Percentiles rank a stretch among this genome's conserved stretches.
Evolutionary conservation across 352 stramenopile species (phyloP).

Genomic region (Globisporangium nodosum): DNA sequence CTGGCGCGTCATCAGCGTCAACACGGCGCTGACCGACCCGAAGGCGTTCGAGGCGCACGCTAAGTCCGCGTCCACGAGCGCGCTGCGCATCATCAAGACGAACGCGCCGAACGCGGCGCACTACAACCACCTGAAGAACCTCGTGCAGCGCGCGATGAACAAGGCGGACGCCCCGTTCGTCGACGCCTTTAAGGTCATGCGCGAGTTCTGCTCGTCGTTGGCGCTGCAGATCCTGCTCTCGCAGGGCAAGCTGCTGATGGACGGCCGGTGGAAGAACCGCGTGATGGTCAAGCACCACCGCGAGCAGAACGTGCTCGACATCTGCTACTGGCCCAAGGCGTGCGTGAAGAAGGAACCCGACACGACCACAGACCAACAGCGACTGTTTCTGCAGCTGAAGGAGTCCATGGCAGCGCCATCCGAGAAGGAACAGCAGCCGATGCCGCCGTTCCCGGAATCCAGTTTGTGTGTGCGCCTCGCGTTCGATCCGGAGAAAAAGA

Average conservation of each 20-base stretch:
- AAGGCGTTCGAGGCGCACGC: conserved; percentile 51
- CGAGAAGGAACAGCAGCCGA: conserved; percentile 13
- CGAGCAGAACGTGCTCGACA: conserved; percentile 70
- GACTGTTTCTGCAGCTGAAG: conserved; percentile 48
- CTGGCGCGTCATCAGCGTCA: conserved; percentile 79
- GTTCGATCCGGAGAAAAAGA: conserved; percentile 54
- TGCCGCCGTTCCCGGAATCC: conserved; percentile 50
- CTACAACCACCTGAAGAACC: conserved; percentile 81
- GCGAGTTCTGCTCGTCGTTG: conserved; percentile 76
- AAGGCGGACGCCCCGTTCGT: conserved; percentile 75
- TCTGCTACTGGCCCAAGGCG: conserved; percentile 80
- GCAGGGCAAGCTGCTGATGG: conserved; percentile 72
- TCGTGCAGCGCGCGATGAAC: conserved; percentile 84
- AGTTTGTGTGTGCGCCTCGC: conserved; percentile 65
- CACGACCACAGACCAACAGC: conserved; percentile 50
- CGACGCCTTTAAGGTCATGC: conserved; percentile 76
- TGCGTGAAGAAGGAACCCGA: conserved; percentile 54
- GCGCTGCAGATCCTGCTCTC: conserved; percentile 71
- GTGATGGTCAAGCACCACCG: conserved; percentile 75
- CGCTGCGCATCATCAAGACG: conserved; percentile 71
- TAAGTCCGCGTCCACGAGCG: conserved; percentile 50
- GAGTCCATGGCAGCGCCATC: conserved; percentile 23
- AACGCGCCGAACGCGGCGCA: conserved; percentile 64
- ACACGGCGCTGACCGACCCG: conserved; percentile 63
- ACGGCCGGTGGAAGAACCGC: conserved; percentile 75